Evolutionary conservation across 2,329 filamentous ascomycete species (phyloP).

Genomic region (Fusarium sarcochroum): DNA sequence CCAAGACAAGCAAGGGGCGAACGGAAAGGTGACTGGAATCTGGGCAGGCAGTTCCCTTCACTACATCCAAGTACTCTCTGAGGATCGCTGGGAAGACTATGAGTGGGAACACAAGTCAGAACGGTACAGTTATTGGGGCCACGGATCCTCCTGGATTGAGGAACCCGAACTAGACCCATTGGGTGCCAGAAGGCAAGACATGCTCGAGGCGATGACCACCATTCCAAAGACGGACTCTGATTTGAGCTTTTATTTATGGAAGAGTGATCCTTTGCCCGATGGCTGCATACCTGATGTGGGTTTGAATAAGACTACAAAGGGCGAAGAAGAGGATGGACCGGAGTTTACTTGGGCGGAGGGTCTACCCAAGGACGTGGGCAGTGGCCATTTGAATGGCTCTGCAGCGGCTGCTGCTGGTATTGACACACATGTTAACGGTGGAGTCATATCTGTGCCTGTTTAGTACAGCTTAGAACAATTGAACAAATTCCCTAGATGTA

Average conservation of each 20-base stretch:
- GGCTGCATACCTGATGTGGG: background rate
- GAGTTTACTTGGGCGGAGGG: no score
- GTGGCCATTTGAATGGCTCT: no score
- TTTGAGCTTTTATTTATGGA: constrained; percentile 6
- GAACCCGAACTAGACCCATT: background rate
- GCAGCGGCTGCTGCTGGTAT: accelerated
- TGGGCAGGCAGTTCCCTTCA: constrained; percentile 1
- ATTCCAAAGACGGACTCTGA: constrained; percentile 6
- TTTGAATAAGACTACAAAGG: no score
- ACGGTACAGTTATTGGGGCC: constrained; percentile 5
- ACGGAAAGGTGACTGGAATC: background rate
- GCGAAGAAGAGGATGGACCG: no score
- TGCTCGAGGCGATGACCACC: background rate
- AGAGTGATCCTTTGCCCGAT: background rate
- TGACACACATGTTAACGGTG: accelerated
- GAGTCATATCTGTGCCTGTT: background rate
- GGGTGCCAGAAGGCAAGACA: background rate
- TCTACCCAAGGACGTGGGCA: no score
- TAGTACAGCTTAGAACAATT: background rate
- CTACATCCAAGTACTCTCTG: background rate
- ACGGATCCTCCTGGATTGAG: background rate
- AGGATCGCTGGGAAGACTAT: constrained; percentile 12
- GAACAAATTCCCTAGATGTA: no score
- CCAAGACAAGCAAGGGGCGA: background rate
- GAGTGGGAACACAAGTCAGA: background rate